phyloP scores from a whole-genome alignment of 202 grass and related monocot species.

The Miscanthus sacchariflorus region DNA sequence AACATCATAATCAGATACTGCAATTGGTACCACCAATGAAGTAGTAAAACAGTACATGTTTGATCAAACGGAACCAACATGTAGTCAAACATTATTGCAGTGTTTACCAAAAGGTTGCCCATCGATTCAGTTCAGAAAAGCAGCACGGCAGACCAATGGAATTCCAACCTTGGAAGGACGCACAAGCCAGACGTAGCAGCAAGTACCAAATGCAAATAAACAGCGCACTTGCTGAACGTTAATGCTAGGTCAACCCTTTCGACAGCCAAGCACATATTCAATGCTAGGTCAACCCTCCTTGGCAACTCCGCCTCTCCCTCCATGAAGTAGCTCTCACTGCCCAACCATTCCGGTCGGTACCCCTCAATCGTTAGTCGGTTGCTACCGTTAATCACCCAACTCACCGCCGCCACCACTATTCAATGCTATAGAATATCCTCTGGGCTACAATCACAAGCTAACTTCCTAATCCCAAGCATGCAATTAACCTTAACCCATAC shows the following conservation, averaged over 20 bases:
- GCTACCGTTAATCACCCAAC: background rate
- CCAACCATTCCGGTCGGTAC: background rate
- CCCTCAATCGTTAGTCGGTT: background rate
- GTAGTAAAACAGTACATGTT: background rate
- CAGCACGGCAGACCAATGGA: too few relatives aligned
- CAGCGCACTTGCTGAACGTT: background rate
- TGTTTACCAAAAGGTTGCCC: background rate
- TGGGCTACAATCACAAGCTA: background rate
- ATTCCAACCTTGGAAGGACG: conserved; percentile 8
- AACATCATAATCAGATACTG: background rate
- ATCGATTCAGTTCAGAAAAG: background rate
- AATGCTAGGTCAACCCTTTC: background rate
- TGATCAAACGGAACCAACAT: background rate
- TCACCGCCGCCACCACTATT: background rate
- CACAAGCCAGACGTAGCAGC: background rate
- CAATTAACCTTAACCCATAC: background rate
- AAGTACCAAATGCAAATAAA: background rate
- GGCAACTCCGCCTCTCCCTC: background rate
- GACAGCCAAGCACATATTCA: background rate
- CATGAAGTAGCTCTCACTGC: background rate
- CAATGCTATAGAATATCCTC: background rate
- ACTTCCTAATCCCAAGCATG: background rate
- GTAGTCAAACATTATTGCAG: background rate
- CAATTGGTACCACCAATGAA: background rate
- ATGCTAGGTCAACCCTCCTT: background rate